These are phyloP conservation scores for Starmerella davenportii DNA, from an alignment of 805 yeast genomes.

Conservation along the genomic window DNA sequence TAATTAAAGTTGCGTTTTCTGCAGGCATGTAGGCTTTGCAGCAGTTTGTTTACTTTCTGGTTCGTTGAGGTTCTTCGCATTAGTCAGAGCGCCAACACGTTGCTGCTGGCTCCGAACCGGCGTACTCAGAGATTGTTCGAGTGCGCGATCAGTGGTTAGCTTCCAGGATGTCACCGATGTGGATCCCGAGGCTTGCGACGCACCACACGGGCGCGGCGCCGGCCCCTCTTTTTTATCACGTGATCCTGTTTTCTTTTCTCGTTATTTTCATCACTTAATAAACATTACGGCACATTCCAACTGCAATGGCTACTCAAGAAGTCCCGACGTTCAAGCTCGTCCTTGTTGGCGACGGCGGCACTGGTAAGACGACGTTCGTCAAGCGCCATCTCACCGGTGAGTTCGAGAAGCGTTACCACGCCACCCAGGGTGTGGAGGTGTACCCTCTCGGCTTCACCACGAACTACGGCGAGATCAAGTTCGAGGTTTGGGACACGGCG, in stretches of 20 bases:
- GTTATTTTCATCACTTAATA: neutral
- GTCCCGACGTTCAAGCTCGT: constrained; percentile 97
- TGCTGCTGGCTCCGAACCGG: no score
- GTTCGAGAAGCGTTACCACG: constrained; percentile 96
- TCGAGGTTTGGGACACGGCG: constrained; percentile 99
- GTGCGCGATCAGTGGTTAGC: no score
- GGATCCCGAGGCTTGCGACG: no score
- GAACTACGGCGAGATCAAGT: constrained; percentile 94
- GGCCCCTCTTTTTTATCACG: neutral
- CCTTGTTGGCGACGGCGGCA: constrained; percentile 99
- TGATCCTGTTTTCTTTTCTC: neutral
- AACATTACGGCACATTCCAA: neutral
- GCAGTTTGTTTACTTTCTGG: neutral
- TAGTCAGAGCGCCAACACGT: no score
- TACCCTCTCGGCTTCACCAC: constrained; percentile 97
- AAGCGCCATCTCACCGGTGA: constrained; percentile 98
- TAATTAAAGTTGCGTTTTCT: no score
- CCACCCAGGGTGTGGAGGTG: constrained; percentile 98
- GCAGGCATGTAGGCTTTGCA: no score
- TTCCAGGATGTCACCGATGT: no score
- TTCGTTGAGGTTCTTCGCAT: neutral
- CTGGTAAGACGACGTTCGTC: constrained; percentile 99
- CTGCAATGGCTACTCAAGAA: constrained; percentile 22
- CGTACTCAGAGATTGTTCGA: no score
- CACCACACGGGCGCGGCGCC: no score